These are phyloP conservation scores for Rosa chinensis DNA, from an alignment of 306 rosid genomes.

Conservation along the genomic window DNA sequence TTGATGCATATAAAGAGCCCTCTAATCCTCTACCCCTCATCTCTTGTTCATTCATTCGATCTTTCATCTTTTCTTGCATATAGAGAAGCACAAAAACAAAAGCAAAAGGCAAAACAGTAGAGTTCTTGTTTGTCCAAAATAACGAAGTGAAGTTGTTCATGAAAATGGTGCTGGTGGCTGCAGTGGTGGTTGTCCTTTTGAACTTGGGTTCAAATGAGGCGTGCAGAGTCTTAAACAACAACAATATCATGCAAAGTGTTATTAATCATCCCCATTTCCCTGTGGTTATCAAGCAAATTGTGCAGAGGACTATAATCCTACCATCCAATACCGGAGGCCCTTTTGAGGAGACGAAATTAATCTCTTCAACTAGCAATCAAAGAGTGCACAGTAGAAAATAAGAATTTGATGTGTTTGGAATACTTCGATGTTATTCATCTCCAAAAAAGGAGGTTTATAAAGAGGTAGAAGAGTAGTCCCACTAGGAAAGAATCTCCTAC, in stretches of 20 bases:
- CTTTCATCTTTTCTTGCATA: neutral
- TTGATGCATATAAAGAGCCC: neutral
- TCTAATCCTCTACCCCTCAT: neutral
- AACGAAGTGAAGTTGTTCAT: neutral
- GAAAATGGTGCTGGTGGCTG: slow-evolving; percentile 1
- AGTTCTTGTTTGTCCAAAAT: neutral
- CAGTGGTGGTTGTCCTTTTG: slow-evolving; percentile 4
- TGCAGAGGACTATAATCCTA: neutral
- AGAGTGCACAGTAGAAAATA: neutral
- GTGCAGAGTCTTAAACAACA: neutral
- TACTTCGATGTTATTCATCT: too few species aligned
- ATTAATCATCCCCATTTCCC: neutral
- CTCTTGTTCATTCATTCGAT: neutral
- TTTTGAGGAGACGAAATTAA: too few species aligned
- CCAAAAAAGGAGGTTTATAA: too few species aligned
- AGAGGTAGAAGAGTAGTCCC: too few species aligned
- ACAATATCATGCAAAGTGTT: neutral
- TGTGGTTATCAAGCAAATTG: neutral
- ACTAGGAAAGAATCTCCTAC: too few species aligned
- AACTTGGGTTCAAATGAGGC: slow-evolving; percentile 5
- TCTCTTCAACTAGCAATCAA: neutral
- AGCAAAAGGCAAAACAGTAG: too few species aligned
- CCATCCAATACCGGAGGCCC: neutral
- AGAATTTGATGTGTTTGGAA: too few species aligned
- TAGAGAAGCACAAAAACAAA: neutral